phyloP scores from a whole-genome alignment of 2,329 filamentous ascomycete genomes.

The Talaromyces sp. region DNA sequence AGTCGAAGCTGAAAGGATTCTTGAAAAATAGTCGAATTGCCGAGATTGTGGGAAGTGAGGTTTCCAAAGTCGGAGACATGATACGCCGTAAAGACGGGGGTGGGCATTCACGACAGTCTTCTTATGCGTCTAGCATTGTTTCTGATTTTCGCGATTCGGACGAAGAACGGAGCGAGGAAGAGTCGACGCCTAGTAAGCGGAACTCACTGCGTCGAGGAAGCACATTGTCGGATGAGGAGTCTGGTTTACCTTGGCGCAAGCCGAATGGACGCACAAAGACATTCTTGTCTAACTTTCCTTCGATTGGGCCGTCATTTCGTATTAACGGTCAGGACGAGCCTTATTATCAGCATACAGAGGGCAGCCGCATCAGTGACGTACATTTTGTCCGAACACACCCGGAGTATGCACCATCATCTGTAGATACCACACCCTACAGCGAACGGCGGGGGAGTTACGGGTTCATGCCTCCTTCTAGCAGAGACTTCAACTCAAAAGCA shows the following conservation, averaged over 20 bases:
- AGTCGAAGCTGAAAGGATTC: constrained; percentile 66
- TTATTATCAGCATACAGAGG: neutral
- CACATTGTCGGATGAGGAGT: constrained; percentile 34
- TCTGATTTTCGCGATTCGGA: constrained; percentile 50
- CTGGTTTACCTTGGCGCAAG: constrained; percentile 25
- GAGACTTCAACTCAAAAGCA: constrained; percentile 19
- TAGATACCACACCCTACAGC: constrained; percentile 19
- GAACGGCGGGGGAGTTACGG: constrained; percentile 27
- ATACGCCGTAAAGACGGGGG: constrained; percentile 56
- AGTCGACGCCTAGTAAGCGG: constrained; percentile 29
- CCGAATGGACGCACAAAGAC: constrained; percentile 38
- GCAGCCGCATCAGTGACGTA: constrained; percentile 6
- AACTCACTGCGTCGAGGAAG: constrained; percentile 31
- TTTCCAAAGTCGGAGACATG: constrained; percentile 58
- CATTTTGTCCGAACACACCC: constrained; percentile 13
- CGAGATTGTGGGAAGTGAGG: constrained; percentile 64
- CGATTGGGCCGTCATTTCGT: constrained; percentile 49
- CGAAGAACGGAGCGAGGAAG: constrained; percentile 36
- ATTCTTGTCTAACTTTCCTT: constrained; percentile 47
- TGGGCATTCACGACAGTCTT: constrained; percentile 41
- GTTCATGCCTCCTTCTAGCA: constrained; percentile 29
- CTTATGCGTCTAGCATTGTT: constrained; percentile 43
- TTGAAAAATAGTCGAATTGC: constrained; percentile 75
- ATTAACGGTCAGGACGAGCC: constrained; percentile 35
- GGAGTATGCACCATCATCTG: constrained; percentile 19